Evolutionary conservation across 208 protist species (phyloP).

Genomic region (Trichomonas tenax): DNA sequence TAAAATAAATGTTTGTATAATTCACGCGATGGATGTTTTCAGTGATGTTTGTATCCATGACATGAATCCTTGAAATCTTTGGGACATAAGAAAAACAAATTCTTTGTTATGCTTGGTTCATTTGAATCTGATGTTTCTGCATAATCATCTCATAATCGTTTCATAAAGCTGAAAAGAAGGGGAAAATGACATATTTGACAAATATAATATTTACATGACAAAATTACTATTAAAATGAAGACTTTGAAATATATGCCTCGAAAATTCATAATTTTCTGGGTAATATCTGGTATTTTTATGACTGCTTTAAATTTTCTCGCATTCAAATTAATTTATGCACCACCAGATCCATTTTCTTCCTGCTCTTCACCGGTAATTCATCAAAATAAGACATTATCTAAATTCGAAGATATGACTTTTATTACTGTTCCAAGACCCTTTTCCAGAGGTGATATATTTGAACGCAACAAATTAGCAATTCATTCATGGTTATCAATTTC

Average conservation of each 20-base stretch:
- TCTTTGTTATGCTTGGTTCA: too few relatives aligned
- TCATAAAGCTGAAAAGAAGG: too few relatives aligned
- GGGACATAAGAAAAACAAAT: too few relatives aligned
- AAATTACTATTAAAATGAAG: not conserved
- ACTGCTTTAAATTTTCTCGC: not conserved
- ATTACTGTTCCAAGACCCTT: not conserved
- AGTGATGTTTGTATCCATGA: too few relatives aligned
- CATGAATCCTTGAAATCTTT: too few relatives aligned
- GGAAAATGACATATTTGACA: too few relatives aligned
- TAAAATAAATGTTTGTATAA: too few relatives aligned
- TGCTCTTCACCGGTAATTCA: not conserved
- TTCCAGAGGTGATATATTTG: not conserved
- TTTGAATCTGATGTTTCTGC: too few relatives aligned
- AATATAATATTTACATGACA: too few relatives aligned
- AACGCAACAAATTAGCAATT: not conserved
- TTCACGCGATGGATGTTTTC: too few relatives aligned
- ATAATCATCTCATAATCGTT: too few relatives aligned
- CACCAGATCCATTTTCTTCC: not conserved
- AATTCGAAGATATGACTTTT: not conserved
- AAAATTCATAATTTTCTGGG: not conserved
- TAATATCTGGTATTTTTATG: not conserved
- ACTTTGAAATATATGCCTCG: not conserved
- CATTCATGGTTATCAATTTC: not conserved
- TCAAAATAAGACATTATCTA: not conserved
- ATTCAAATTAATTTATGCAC: not conserved